These are phyloP conservation scores for Nicotiana sylvestris DNA, from an alignment of 257 asterid species.

Conservation along the genomic window DNA sequence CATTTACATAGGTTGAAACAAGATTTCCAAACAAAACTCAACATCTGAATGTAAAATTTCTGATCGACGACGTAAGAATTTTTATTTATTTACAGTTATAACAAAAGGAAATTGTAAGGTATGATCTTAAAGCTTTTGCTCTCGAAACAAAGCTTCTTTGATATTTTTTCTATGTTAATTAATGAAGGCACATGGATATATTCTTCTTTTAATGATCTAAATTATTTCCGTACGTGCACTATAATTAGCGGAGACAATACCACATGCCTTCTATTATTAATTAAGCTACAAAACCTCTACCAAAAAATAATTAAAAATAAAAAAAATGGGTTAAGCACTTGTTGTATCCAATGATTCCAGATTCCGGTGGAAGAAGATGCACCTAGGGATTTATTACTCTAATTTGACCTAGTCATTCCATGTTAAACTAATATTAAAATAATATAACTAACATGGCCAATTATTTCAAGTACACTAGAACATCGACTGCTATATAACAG, in stretches of 20 bases:
- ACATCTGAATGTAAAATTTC: too few relatives aligned
- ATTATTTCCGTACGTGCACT: not conserved
- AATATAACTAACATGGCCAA: not conserved
- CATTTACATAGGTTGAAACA: too few relatives aligned
- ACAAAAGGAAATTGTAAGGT: too few relatives aligned
- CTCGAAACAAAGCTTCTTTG: not conserved
- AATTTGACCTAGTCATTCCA: not conserved
- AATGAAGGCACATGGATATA: not conserved
- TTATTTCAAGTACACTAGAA: not conserved
- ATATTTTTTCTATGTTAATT: not conserved
- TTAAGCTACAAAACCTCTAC: not conserved
- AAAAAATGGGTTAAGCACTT: not conserved
- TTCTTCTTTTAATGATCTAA: not conserved
- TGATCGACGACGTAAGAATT: too few relatives aligned
- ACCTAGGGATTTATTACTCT: not conserved
- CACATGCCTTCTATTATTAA: not conserved
- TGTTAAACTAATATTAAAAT: not conserved
- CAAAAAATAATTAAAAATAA: not conserved
- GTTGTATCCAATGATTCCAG: too few relatives aligned
- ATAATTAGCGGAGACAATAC: not conserved
- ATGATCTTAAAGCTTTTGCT: not conserved
- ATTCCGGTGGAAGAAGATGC: too few relatives aligned
- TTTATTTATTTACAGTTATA: too few relatives aligned
- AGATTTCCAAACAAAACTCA: too few relatives aligned
- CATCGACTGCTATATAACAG: not conserved